Percentiles rank a stretch among this genome's conserved stretches.
Evolutionary conservation across 495 filamentous ascomycete species (phyloP).

Genomic region (Physcia stellaris): DNA sequence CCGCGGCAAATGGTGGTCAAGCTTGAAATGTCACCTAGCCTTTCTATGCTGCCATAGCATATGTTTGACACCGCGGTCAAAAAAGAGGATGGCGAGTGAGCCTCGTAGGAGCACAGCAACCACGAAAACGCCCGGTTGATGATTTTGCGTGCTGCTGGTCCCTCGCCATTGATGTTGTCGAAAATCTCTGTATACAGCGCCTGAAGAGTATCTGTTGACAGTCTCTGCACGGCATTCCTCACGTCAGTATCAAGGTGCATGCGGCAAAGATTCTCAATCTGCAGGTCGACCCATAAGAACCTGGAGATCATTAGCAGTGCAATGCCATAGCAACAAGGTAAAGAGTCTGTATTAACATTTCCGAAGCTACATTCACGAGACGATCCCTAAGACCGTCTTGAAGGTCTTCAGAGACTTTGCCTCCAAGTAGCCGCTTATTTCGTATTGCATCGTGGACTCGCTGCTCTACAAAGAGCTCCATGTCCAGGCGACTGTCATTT

Average conservation of each 20-base stretch:
- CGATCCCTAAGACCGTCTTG: not conserved
- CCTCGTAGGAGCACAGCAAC: not conserved
- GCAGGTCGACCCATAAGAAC: conserved; percentile 4
- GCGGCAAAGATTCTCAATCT: conserved; percentile 5
- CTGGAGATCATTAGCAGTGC: not conserved
- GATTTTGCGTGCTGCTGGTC: not conserved
- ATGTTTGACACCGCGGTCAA: not conserved
- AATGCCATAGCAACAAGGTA: not conserved
- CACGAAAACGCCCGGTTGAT: not conserved
- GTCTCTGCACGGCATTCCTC: not conserved
- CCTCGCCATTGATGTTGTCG: not conserved
- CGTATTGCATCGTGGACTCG: conserved; percentile 14
- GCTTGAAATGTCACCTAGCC: not conserved
- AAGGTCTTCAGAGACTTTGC: conserved; percentile 1
- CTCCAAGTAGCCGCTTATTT: conserved; percentile 8
- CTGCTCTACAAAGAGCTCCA: conserved; percentile 19
- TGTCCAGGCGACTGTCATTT: conserved; percentile 17
- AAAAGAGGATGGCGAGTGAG: not conserved
- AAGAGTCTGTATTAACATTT: conserved; percentile 1
- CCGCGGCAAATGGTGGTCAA: not conserved
- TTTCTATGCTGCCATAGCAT: not conserved
- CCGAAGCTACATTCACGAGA: not conserved
- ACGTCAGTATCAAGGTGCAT: conserved; percentile 2
- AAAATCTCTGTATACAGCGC: conserved; percentile 2
- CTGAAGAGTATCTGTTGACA: not conserved